phyloP scores from a whole-genome alignment of 805 yeast genomes.

The Yarrowia alimentaria region DNA sequence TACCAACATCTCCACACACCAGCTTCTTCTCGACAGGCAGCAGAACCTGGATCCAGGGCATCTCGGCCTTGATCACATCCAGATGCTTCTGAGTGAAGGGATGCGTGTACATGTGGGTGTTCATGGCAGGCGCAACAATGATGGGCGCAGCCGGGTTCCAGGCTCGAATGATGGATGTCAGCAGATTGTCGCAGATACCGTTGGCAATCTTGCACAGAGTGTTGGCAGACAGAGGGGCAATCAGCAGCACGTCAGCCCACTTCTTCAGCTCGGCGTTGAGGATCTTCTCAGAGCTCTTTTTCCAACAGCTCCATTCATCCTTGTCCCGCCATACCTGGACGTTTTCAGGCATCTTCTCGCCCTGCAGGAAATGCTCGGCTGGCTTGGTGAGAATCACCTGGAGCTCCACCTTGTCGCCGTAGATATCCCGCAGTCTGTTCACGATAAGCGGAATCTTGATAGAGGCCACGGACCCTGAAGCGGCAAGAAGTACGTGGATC shows the following conservation, averaged over 20 bases:
- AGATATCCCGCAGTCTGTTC: conserved; percentile 77
- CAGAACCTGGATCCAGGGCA: conserved; percentile 89
- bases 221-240: conserved; percentile 94
- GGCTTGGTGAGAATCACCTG: conserved; percentile 73
- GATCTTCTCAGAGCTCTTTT: conserved; percentile 68
- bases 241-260: conserved; percentile 93
- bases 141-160: conserved; percentile 96
- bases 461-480: conserved; percentile 96
- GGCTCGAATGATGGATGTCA: conserved; percentile 86
- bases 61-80: conserved; percentile 68
- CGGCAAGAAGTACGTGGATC: conserved; percentile 83
- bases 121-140: conserved; percentile 93
- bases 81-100: conserved; percentile 84
- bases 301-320: conserved; percentile 71
- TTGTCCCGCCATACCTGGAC: conserved; percentile 88
- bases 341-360: neutral
- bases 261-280: conserved; percentile 88
- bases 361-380: conserved; percentile 37
- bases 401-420: conserved; percentile 73
- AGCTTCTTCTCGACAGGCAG: conserved; percentile 94
- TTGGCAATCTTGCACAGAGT: conserved; percentile 83
- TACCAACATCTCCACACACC: conserved; percentile 94
- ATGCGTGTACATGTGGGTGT: conserved; percentile 86
- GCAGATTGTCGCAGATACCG: conserved; percentile 87
- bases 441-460: conserved; percentile 88